Evolutionary conservation across 805 yeast genomes (phyloP).

Genomic region (Citeromyces matritensis): DNA sequence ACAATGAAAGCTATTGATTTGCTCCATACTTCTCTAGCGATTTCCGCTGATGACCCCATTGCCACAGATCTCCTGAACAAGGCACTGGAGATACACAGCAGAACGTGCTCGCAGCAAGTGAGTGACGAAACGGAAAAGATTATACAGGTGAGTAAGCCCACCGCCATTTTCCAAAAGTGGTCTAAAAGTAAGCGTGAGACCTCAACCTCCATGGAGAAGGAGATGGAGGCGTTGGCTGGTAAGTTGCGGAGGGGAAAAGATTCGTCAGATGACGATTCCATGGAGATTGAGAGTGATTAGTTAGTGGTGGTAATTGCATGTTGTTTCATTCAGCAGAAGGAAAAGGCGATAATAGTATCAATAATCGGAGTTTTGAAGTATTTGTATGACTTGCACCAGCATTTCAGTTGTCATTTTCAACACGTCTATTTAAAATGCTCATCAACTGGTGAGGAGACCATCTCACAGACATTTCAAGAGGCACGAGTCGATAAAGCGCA

Average conservation of each 20-base stretch:
- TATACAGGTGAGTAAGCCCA: too few relatives aligned
- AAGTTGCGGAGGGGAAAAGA: constrained; percentile 27
- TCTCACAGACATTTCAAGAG: too few relatives aligned
- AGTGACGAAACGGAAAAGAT: too few relatives aligned
- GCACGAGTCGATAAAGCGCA: too few relatives aligned
- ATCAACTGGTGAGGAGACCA: too few relatives aligned
- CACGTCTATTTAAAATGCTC: too few relatives aligned
- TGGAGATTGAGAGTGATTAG: constrained; percentile 44
- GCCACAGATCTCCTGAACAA: constrained; percentile 70
- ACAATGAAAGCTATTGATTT: constrained; percentile 53
- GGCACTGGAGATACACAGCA: constrained; percentile 40
- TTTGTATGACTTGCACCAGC: too few relatives aligned
- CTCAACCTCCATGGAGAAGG: constrained; percentile 5
- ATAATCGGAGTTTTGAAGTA: too few relatives aligned
- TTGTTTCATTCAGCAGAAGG: too few relatives aligned
- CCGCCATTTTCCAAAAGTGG: constrained; percentile 1
- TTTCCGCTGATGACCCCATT: constrained; percentile 69
- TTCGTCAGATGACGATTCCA: constrained; percentile 23
- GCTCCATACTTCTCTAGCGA: constrained; percentile 69
- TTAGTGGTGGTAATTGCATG: neutral
- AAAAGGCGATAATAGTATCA: too few relatives aligned
- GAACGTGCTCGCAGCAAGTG: constrained; percentile 15
- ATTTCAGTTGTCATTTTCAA: too few relatives aligned
- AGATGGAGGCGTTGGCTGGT: constrained; percentile 20
- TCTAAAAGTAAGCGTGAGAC: constrained; percentile 6